Evolutionary conservation across 2,329 filamentous ascomycete genomes (phyloP), one percentile per base, ranked within the genome.

Genomic region (Fusarium pseudoanthophilum): DNA sequence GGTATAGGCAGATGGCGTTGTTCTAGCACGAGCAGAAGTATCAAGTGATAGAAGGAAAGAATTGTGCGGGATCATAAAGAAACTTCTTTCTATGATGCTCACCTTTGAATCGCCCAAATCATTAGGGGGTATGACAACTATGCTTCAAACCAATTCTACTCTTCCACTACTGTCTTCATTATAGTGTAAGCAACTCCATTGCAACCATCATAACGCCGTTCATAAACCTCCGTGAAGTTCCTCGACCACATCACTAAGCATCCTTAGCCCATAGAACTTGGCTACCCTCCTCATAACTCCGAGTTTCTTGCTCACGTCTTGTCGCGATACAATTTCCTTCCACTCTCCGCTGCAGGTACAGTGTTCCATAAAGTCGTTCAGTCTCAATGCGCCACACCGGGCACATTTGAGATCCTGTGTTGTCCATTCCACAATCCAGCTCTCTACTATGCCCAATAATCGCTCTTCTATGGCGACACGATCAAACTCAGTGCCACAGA

Each of bases 291-390:
- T 87, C 82, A 94, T 92, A 9, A 97, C 92, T 46, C 82, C 86
- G 77, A 98, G 77, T 79, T 85, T 88, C 79, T 86, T 89, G 78
- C 89, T 82, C 32, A 95, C 84, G 34, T 93, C 92, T 36, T 88
- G 89, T 72, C 88, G 87, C 75, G 91, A 88, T 67, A 95, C 86
- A 26, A 91, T 93, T 73, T 90, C 90, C 24, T 87, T 88, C 96
- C 96, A 99, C 67, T 89, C 88, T 7, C 96, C 96, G 69, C 93
- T 94, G 85, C 96, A 99, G 16, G 92, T 92, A 83, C 97, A 99
- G 82, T 98, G 95, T 81, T 98, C 95, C 91, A 96, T 95, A 77
- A 98, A 97, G 78, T 98, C 95, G 80, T 97, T 98, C 45, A 93
- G 87, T 79, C 94, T 86, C 43, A 97, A 82, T 75, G 94, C 94